A percentile compares a stretch with the other conserved stretches of the same genome.
Conservation (phyloP, 495 filamentous ascomycete genomes). For the Penicillium samsonianum region DNA sequence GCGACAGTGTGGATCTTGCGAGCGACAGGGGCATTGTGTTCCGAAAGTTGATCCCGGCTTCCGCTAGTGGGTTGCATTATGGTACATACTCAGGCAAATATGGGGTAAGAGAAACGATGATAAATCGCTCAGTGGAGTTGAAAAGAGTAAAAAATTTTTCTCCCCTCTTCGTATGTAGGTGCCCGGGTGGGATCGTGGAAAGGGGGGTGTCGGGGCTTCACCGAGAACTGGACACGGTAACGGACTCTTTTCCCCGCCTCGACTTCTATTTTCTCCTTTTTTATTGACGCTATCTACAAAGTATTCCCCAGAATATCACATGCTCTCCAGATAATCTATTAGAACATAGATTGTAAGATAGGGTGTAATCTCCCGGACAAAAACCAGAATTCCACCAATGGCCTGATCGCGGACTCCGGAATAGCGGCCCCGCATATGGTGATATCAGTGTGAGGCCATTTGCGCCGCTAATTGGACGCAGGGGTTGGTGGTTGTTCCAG, state of each 20-base stretch:
- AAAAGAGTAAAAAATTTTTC: not conserved
- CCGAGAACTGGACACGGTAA: conserved; percentile 27
- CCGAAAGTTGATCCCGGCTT: not conserved
- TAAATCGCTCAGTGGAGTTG: conserved; percentile 19
- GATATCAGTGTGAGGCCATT: conserved; percentile 43
- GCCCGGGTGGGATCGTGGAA: not conserved
- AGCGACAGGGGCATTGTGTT: conserved; percentile 3
- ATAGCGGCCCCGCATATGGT: conserved; percentile 41
- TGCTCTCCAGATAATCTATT: conserved; percentile 2
- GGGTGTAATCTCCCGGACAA: not conserved
- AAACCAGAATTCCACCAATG: conserved; percentile 8
- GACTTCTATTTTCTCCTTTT: not conserved
- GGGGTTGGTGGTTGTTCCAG: conserved; percentile 34
- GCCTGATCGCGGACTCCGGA: conserved; percentile 32
- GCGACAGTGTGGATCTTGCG: conserved; percentile 3
- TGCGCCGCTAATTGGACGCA: conserved; percentile 23
- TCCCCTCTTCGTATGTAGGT: not conserved
- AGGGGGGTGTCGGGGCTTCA: conserved; percentile 17
- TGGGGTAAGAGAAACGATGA: conserved; percentile 21
- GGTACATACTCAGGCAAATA: conserved; percentile 13
- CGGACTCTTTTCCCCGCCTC: conserved; percentile 6
- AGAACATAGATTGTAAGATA: conserved; percentile 1
- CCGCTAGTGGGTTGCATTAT: conserved; percentile 1
- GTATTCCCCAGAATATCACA: conserved; percentile 14
- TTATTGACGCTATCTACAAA: not conserved